phyloP scores from a whole-genome alignment of 1,284 basidiomycete species.

The Peniophora sp. region DNA sequence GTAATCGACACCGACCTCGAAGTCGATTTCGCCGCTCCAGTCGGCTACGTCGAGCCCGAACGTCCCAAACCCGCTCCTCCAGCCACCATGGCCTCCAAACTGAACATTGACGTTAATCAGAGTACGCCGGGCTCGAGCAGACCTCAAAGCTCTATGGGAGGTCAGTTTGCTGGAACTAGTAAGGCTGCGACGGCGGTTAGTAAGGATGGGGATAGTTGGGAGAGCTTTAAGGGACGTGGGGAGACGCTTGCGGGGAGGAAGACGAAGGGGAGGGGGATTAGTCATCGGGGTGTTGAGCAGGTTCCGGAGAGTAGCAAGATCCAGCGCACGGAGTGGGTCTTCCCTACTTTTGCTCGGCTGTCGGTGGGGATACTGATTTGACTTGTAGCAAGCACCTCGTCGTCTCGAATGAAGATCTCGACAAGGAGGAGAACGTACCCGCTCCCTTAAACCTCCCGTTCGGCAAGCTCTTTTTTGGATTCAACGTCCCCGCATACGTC shows the following conservation, averaged over 20 bases:
- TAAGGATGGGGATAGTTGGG: conserved; percentile 75
- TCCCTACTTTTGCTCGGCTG: conserved; percentile 1
- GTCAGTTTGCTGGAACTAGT: conserved; percentile 49
- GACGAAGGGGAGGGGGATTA: conserved; percentile 89
- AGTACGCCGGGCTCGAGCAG: conserved; percentile 77
- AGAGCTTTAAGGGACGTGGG: conserved; percentile 91
- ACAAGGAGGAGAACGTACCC: conserved; percentile 76
- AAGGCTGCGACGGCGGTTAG: conserved; percentile 41
- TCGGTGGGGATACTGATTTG: conserved; percentile 10
- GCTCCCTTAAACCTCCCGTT: conserved; percentile 87
- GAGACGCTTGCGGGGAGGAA: conserved; percentile 83
- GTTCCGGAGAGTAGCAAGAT: conserved; percentile 83
- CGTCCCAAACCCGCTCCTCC: conserved; percentile 76
- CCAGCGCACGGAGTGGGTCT: conserved; percentile 75
- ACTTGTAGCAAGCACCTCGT: conserved; percentile 69
- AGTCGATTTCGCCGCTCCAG: conserved; percentile 74
- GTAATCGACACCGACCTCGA: conserved; percentile 96
- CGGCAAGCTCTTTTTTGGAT: conserved; percentile 94
- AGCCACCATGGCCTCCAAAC: conserved; percentile 93
- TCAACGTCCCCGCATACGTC: conserved; percentile 66
- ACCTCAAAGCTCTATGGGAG: conserved; percentile 67
- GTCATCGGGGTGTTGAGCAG: conserved; percentile 72
- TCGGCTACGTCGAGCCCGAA: conserved; percentile 86
- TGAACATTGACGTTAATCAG: conserved; percentile 87
- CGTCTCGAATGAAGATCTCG: conserved; percentile 77